Conservation (phyloP, 306 rosid genomes). For the Corylus americana region DNA sequence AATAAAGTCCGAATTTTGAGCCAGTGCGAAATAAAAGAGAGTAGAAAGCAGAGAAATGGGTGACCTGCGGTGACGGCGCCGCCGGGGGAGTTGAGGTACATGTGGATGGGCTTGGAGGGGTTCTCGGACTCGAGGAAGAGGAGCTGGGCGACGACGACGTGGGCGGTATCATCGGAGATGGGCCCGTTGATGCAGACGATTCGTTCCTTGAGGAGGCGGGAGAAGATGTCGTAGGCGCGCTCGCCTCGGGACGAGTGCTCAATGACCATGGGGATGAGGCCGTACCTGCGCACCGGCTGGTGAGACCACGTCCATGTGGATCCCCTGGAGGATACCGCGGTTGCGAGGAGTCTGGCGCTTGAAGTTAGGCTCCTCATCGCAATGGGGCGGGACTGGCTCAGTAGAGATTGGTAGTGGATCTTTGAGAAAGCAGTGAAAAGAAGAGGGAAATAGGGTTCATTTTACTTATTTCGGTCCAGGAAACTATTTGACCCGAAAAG, state of each 20-base stretch:
- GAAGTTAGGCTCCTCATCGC: constrained; percentile 50
- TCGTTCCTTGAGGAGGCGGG: constrained; percentile 96
- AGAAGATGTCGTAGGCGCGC: constrained; percentile 96
- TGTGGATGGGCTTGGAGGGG: constrained; percentile 84
- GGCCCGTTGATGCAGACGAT: constrained; percentile 94
- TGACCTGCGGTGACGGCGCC: constrained; percentile 95
- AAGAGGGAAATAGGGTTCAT: neutral
- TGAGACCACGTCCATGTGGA: constrained; percentile 7
- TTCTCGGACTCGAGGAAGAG: constrained; percentile 95
- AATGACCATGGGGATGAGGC: constrained; percentile 87
- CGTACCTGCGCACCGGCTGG: constrained; percentile 43
- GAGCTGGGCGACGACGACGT: constrained; percentile 97
- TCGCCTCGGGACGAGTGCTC: constrained; percentile 97
- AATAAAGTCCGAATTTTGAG: neutral
- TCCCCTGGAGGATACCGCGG: constrained; percentile 20
- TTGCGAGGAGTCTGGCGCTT: constrained; percentile 24
- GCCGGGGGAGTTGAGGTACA: constrained; percentile 97
- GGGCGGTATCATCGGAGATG: constrained; percentile 88
- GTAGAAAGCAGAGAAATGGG: neutral
- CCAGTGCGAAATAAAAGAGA: neutral
- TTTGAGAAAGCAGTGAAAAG: neutral
- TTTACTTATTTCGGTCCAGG: no score
- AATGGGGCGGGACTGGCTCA: constrained; percentile 11
- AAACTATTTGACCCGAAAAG: no score
- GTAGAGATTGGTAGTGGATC: neutral